Conservation (phyloP, 2,329 filamentous ascomycete species). For the Balansia obtecta region DNA sequence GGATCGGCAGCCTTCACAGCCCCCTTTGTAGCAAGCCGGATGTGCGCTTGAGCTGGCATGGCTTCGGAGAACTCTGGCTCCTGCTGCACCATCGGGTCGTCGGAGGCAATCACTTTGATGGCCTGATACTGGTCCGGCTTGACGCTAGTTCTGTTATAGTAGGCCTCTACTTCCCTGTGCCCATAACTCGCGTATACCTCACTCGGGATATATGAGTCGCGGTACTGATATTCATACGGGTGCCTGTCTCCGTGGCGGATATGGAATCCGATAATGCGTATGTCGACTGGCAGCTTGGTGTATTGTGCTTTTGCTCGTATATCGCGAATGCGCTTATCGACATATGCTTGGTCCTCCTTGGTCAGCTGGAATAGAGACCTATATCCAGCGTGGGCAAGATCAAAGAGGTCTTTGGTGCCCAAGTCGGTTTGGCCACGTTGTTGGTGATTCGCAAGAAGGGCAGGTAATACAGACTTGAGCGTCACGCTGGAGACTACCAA, state of each 20-base stretch:
- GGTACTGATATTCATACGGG: slow-evolving; percentile 65
- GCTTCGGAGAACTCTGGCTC: slow-evolving; percentile 47
- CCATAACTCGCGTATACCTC: slow-evolving; percentile 53
- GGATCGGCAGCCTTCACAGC: slow-evolving; percentile 27
- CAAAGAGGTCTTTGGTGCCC: slow-evolving; percentile 44
- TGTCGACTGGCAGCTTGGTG: slow-evolving; percentile 24
- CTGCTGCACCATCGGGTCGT: slow-evolving; percentile 66
- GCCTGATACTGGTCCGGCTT: slow-evolving; percentile 25
- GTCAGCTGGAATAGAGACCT: slow-evolving; percentile 61
- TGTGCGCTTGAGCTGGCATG: slow-evolving; percentile 59
- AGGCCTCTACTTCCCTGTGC: slow-evolving; percentile 37
- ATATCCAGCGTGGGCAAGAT: slow-evolving; percentile 57
- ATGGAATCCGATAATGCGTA: slow-evolving; percentile 53
- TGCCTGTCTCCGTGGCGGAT: slow-evolving; percentile 71
- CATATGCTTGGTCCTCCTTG: slow-evolving; percentile 52
- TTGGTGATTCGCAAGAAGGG: slow-evolving; percentile 27
- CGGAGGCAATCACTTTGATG: slow-evolving; percentile 58
- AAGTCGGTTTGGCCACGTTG: slow-evolving; percentile 13
- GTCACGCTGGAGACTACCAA: slow-evolving; percentile 63
- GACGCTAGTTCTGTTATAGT: slow-evolving; percentile 30
- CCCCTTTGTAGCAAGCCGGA: slow-evolving; percentile 58
- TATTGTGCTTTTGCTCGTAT: slow-evolving; percentile 36
- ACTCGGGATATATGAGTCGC: slow-evolving; percentile 65
- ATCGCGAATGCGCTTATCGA: slow-evolving; percentile 43
- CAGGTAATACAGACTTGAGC: slow-evolving; percentile 49